A percentile compares a stretch with the other conserved stretches of the same genome.
These are phyloP conservation scores for Phylloporus arenicola DNA, from an alignment of 768 basidiomycete genomes.

Conservation along the genomic window DNA sequence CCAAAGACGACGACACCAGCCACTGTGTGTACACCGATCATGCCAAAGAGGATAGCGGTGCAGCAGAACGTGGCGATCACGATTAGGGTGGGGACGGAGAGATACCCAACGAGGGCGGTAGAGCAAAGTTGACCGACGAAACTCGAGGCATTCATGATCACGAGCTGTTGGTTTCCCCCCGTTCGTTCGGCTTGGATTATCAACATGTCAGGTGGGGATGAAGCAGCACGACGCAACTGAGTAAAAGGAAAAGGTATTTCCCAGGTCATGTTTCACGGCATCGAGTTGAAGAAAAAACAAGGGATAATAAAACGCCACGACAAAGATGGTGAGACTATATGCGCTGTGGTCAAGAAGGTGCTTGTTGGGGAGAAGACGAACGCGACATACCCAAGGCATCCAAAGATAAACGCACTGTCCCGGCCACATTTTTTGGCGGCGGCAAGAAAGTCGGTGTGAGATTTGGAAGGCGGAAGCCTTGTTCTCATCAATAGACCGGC, in stretches of 20 bases:
- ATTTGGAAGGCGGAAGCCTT: constrained; percentile 33
- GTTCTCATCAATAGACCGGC: constrained; percentile 39
- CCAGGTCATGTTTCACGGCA: constrained; percentile 43
- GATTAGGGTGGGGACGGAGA: constrained; percentile 37
- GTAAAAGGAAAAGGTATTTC: constrained; percentile 50
- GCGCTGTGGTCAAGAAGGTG: not conserved
- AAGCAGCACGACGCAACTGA: constrained; percentile 34
- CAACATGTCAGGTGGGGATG: not conserved
- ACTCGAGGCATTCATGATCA: constrained; percentile 52
- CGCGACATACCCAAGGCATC: constrained; percentile 21
- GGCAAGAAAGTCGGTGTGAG: constrained; percentile 16
- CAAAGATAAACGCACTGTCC: constrained; percentile 26
- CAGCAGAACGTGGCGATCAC: constrained; percentile 36
- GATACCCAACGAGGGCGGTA: constrained; percentile 37
- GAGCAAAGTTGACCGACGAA: constrained; percentile 52
- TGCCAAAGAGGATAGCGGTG: constrained; percentile 40
- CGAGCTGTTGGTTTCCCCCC: constrained; percentile 33
- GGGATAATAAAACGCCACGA: constrained; percentile 47
- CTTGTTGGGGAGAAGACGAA: not conserved
- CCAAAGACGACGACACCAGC: constrained; percentile 39
- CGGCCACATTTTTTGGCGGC: constrained; percentile 18
- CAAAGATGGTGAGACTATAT: constrained; percentile 27
- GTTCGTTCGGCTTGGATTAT: not conserved
- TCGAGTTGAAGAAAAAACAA: constrained; percentile 58
- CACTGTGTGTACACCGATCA: constrained; percentile 39